Base-by-base conservation (phyloP, 2,329 filamentous ascomycete genomes). In the Phaeomoniella chlamydospora region DNA sequence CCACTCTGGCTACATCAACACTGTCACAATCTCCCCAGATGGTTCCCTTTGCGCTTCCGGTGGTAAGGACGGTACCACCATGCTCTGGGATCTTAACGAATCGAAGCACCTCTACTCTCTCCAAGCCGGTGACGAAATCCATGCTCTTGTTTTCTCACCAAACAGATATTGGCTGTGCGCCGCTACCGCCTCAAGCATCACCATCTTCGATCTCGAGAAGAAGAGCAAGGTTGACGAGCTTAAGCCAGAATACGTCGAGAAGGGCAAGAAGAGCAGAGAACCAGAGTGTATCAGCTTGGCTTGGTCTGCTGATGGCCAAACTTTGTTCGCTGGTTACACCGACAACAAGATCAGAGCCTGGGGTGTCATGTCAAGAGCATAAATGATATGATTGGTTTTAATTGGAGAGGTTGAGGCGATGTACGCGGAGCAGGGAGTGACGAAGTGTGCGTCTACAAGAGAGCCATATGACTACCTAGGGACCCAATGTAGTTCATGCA, bases 141-240 rank as follows among this genome's bases (percentile, higher is more conserved):
- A 98, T 74, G 88, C 90, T 54, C 88, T 98, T 52, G 90, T 96
- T 67, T 98, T 98, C 84, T 96, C 90, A 49, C 90, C 90, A 62
- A 98, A 98, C 85, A 82, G 90, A 67, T 98, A 98, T 85, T 98
- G 90, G 90, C 80, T 98, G 54, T 98, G 90, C 77, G 90, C 90
- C 61, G 90, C 90, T 62, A 98, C 90, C 47, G 76, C 85, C 61
- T 84, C 77, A 71, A 86, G 78, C 77, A 96, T 98, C 77, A 94
- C 94, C 77, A 96, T 98, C 77, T 98, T 98, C 72, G 90, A 98
- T 62, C 79, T 98, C 53, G 90, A 98, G 85, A 98, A 98, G 87
- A 98, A 98, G 87, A 92, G 80, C 81, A 96, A 94, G 82, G 88
- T 96, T 61, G 88, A 96, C 58, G 90, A 96, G 79, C 80, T 98